Percentiles rank a stretch among this genome's conserved stretches.
Conservation (phyloP, 352 stramenopile species). For the Globisporangium paddicum region DNA sequence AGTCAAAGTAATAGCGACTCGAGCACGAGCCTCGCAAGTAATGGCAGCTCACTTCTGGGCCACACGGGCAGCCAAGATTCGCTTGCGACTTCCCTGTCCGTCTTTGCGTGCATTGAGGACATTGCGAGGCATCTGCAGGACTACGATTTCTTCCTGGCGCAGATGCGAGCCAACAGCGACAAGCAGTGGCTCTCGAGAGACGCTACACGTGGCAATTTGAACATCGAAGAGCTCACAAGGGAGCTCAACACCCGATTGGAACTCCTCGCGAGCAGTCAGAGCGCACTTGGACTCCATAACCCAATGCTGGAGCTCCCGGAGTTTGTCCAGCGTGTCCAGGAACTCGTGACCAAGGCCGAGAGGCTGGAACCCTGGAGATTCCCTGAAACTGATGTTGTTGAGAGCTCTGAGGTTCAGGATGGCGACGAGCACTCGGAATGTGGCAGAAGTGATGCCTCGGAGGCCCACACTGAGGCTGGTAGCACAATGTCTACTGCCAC, state of each 20-base stretch:
- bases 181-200: conserved; percentile 9
- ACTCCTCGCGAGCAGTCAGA: conserved; percentile 24
- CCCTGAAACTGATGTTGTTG: neutral
- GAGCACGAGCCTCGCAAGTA: conserved; percentile 12
- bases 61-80: conserved; percentile 16
- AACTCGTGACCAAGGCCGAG: conserved; percentile 14
- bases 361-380: conserved; percentile 12
- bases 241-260: conserved; percentile 33
- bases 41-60: conserved; percentile 9
- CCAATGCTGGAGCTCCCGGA: conserved; percentile 26
- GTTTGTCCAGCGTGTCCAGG: conserved; percentile 14
- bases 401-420: neutral
- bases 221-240: conserved; percentile 28
- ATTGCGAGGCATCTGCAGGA: conserved; percentile 56
- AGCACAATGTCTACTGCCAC: neutral
- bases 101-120: conserved; percentile 46
- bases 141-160: conserved; percentile 47
- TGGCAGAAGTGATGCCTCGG: neutral
- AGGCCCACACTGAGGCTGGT: no score
- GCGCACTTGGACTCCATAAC: conserved; percentile 25
- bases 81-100: conserved; percentile 23
- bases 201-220: neutral
- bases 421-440: neutral
- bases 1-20: conserved; percentile 16
- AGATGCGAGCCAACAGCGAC: conserved; percentile 19